These are phyloP conservation scores for Aspergillus piperis DNA, from an alignment of 2,329 filamentous ascomycete species.

Conservation along the genomic window DNA sequence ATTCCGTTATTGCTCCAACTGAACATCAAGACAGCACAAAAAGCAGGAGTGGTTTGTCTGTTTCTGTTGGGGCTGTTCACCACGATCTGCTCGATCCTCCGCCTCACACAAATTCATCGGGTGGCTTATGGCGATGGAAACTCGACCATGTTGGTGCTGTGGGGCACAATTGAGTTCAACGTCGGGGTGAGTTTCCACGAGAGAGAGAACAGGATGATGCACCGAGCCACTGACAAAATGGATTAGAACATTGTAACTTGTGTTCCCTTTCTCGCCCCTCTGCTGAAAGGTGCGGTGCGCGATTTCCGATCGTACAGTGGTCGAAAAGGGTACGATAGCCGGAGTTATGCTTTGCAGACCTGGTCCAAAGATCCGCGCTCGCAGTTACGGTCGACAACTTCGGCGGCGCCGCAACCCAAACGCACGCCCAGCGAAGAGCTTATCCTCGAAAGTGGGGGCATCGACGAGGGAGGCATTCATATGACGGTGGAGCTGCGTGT, in stretches of 20 bases:
- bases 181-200: slow-evolving; percentile 50
- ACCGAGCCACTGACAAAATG: not conserved
- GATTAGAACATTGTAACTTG: slow-evolving; percentile 39
- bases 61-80: slow-evolving; percentile 59
- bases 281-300: slow-evolving; percentile 29
- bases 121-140: slow-evolving; percentile 56
- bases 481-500: slow-evolving; percentile 33
- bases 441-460: slow-evolving; percentile 24
- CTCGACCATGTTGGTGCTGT: slow-evolving; percentile 58
- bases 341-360: slow-evolving; percentile 27
- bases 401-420: slow-evolving; percentile 10
- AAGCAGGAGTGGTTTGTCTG: slow-evolving; percentile 53
- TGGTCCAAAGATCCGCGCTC: slow-evolving; percentile 24
- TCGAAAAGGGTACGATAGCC: slow-evolving; percentile 47
- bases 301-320: slow-evolving; percentile 30
- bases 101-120: slow-evolving; percentile 54
- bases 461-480: slow-evolving; percentile 23
- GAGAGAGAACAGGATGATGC: not conserved
- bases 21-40: slow-evolving; percentile 53
- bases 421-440: slow-evolving; percentile 31
- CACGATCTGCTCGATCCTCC: slow-evolving; percentile 56
- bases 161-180: slow-evolving; percentile 61
- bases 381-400: slow-evolving; percentile 1
- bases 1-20: slow-evolving; percentile 54
- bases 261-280: slow-evolving; percentile 35